Conservation (phyloP, 371 early-diverging fungal species). For the Mortierella polycephala region DNA sequence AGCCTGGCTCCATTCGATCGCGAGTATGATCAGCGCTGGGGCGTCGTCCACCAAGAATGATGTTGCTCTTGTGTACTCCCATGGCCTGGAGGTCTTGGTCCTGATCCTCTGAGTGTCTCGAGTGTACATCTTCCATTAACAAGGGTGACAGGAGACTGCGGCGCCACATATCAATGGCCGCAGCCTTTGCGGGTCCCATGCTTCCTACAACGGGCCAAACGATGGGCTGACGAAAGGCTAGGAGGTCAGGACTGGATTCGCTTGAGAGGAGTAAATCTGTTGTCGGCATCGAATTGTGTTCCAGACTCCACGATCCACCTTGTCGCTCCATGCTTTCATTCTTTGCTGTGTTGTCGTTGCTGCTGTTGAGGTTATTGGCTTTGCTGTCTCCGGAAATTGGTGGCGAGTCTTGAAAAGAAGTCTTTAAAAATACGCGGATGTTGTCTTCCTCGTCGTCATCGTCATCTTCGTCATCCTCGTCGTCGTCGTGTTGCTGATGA, state of each 20-base stretch:
- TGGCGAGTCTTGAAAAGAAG: not conserved
- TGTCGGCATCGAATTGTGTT: constrained; percentile 4
- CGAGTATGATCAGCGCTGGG: not conserved
- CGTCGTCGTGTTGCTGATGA: not conserved
- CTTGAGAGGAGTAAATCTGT: constrained; percentile 5
- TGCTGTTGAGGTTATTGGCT: not conserved
- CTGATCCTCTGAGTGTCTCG: constrained; percentile 1
- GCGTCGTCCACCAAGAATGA: too few species aligned
- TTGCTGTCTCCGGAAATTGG: not conserved
- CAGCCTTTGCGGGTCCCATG: constrained; percentile 30
- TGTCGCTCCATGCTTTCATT: not conserved
- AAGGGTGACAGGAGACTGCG: constrained; percentile 29
- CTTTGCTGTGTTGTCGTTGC: not conserved
- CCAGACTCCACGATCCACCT: constrained; percentile 3
- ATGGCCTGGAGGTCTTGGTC: not conserved
- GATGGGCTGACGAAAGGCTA: not conserved
- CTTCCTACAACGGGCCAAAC: constrained; percentile 16
- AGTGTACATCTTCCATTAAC: constrained; percentile 3
- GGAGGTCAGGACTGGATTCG: not conserved
- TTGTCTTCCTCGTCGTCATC: constrained; percentile 11
- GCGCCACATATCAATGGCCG: constrained; percentile 31
- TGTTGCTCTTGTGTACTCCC: not conserved
- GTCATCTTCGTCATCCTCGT: constrained; percentile 9
- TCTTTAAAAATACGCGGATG: constrained; percentile 6
- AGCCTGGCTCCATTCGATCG: not conserved